Base-by-base conservation (phyloP, 208 protist genomes). In the Acanthamoeba divionensis region DNA sequence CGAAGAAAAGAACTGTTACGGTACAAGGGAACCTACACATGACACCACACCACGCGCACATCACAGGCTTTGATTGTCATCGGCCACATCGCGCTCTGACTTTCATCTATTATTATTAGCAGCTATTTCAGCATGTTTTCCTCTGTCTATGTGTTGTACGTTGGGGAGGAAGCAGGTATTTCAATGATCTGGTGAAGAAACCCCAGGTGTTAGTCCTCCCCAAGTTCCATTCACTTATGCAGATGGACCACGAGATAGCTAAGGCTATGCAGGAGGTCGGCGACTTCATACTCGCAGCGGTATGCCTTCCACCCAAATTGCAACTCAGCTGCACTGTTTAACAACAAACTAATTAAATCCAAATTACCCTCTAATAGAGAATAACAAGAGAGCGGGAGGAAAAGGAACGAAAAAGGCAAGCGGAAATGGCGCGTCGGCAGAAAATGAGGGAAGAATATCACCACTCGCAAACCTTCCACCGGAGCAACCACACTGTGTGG, bases 381-480 rank as follows among this genome's bases (percentile, higher is more conserved):
- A 44, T 44, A 29, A 47, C n/a, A 24, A 45, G 67, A 29, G 44
- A 52, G 29, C 33, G 36, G 38, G 41, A 24, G 21, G 67, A 77
- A 29, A 18, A 52, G 67, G 67, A 77, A 29, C 67, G 67, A 29
- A 77, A 77, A 29, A 38, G 67, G 21, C 67, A 77, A 24, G 67
- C 38, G 1, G 67, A 77, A 52, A 47, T n/a, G 24, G 67, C 24
- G 6, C 67, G 67, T 36, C 38, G 21, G 41, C 29, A 47, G 6
- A 77, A 77, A 47, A 21, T 77, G 29, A 18, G 36, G 67, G 67
- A 77, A 47, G 41, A 24, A 38, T 77, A 77, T 47, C n/a, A 52
- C 21, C 67, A 77, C 41, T 38, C 67, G 13, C 67, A 77, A 29
- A 77, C 67, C 9, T 77, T 77, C 36, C 67, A 77, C 41, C 67